These are phyloP conservation scores for Cornus kousa DNA, from an alignment of 148 eudicot species.

Conservation along the genomic window DNA sequence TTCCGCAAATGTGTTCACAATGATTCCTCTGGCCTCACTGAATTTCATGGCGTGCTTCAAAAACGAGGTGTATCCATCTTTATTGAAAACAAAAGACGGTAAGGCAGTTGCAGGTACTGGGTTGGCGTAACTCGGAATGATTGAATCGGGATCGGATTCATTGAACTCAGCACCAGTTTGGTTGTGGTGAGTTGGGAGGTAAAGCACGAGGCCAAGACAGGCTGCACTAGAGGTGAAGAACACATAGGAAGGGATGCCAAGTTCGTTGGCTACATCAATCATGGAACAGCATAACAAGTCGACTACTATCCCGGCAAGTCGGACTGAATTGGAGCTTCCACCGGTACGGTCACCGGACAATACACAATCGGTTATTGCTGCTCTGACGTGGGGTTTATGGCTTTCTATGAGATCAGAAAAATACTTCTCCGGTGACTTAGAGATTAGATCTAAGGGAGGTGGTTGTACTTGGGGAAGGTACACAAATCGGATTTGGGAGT, in stretches of 20 bases:
- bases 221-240: conserved; percentile 30
- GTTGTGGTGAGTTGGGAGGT: conserved; percentile 16
- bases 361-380: background rate
- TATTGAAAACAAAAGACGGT: conserved; percentile 16
- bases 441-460: background rate
- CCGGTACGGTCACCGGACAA: conserved; percentile 6
- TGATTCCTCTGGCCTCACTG: conserved; percentile 28
- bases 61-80: background rate
- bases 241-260: conserved; percentile 30
- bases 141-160: conserved; percentile 9
- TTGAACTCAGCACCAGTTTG: conserved; percentile 15
- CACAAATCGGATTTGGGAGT: conserved; percentile 25
- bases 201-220: conserved; percentile 22
- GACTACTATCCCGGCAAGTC: conserved; percentile 27
- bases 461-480: conserved; percentile 16
- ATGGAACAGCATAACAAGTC: conserved; percentile 34
- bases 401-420: conserved; percentile 2
- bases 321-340: background rate
- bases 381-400: conserved; percentile 22
- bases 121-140: conserved; percentile 29
- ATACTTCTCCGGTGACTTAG: background rate
- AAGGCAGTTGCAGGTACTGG: conserved; percentile 23
- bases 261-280: conserved; percentile 38
- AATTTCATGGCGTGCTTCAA: conserved; percentile 8
- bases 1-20: conserved; percentile 35